Percentiles rank a stretch among this genome's conserved stretches.
Conservation (phyloP, 2,329 filamentous ascomycete genomes). For the Nemania sp. region DNA sequence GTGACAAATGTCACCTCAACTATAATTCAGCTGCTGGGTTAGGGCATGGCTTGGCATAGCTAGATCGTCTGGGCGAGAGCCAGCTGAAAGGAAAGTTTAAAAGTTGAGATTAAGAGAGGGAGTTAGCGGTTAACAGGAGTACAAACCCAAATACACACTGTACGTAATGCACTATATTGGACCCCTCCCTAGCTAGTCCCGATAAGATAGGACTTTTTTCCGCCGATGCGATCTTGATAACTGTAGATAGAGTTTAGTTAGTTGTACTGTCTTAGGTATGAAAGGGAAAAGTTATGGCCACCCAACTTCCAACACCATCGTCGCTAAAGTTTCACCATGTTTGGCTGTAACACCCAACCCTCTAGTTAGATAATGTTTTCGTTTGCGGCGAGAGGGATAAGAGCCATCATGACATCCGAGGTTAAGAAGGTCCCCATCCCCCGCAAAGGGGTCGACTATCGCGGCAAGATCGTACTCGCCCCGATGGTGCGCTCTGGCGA, state of each 20-base stretch:
- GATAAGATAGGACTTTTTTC: constrained; percentile 37
- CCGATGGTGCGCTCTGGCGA: constrained; percentile 99
- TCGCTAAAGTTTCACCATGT: constrained; percentile 20
- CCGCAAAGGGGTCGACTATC: constrained; percentile 89
- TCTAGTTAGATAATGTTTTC: constrained; percentile 43
- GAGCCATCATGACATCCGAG: constrained; percentile 68
- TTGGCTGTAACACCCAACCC: constrained; percentile 1
- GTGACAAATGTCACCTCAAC: background rate
- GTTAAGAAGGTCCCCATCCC: constrained; percentile 84
- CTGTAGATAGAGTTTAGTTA: no score
- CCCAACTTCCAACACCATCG: no score
- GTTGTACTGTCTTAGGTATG: no score
- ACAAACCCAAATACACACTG: background rate
- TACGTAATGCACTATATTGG: background rate
- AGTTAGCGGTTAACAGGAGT: background rate
- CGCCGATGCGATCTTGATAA: no score
- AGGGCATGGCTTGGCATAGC: background rate
- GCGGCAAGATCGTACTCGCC: constrained; percentile 92
- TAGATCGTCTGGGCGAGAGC: background rate
- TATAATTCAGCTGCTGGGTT: background rate
- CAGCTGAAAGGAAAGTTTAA: constrained; percentile 6
- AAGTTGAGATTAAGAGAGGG: background rate
- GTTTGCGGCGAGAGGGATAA: constrained; percentile 48
- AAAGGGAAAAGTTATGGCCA: constrained; percentile 2
- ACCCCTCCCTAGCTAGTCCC: background rate